Evolutionary conservation across 257 asterid genomes (phyloP), one percentile per base, ranked within the genome.

Genomic region (Solanum virginianum): DNA sequence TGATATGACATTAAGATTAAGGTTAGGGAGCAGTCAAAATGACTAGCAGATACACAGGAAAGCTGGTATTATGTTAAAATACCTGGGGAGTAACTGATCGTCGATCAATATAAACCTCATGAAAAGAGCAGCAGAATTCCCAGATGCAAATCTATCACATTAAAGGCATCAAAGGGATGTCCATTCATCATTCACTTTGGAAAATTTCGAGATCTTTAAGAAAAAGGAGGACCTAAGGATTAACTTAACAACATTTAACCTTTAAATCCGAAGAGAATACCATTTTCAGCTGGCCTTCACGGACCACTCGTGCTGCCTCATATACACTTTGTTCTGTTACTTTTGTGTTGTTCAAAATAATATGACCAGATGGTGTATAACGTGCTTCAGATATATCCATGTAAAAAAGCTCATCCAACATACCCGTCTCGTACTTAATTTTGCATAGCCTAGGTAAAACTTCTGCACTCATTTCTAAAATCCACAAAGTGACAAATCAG

Each of bases 251-350:
- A 47, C 60, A 47, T 8, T 47, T 72, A 70, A 90, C 92, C 92
- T 88, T 90, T 60, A 90, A 82, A 45, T 87, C 89, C 12, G 85
- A 69, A 68, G 89, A 71, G 84, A 90, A 85, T n/a, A 85, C 62
- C 20, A 87, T 54, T 32, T 85, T 87, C 83, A 90, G 89, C 70
- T 57, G 86, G 45, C 91, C 92, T 63, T 83, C 39, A 45, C 82
- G 89, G 57, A 81, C 84, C 26, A 88, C 83, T n/a, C 83, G 89
- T 12, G 47, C 82, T 63, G 80, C 70, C 26, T 87, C 68, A 77
- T 80, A 85, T 15, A 86, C 84, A 24, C 84, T 90, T 84, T 88
- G 90, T 71, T 88, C 86, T 39, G 63, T 83, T 17, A 70, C 91
- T 77, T 85, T 82, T 18, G 85, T 65, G 59, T 68, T 85, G 80